phyloP scores from a whole-genome alignment of 345 rosid species.

The Noccaea bulbosa region DNA sequence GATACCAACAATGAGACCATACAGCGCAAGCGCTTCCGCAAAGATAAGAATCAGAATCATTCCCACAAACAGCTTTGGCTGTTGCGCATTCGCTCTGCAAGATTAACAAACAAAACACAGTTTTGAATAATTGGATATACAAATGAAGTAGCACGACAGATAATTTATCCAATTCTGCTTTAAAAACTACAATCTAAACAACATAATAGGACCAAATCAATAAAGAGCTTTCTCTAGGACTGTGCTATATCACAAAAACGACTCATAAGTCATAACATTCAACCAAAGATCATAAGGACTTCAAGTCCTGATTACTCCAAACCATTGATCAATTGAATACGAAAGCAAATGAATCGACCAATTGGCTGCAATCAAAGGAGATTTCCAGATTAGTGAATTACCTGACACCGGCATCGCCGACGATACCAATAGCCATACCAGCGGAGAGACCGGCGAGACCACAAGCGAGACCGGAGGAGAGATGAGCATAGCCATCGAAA shows the following conservation, averaged over 20 bases:
- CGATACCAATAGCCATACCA: constrained; percentile 48
- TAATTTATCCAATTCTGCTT: background rate
- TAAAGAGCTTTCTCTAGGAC: background rate
- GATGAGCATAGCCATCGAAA: constrained; percentile 74
- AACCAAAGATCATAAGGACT: background rate
- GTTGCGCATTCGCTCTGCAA: constrained; percentile 88
- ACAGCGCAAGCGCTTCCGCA: constrained; percentile 91
- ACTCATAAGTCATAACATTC: background rate
- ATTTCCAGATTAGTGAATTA: background rate
- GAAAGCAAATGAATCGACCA: background rate
- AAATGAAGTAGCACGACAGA: background rate
- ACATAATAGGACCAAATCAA: background rate
- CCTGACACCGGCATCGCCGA: constrained; percentile 45
- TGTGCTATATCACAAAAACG: background rate
- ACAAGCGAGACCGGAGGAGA: constrained; percentile 59
- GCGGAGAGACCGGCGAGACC: constrained; percentile 44
- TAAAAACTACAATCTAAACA: background rate
- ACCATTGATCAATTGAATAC: background rate
- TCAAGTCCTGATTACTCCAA: background rate
- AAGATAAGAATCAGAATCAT: constrained; percentile 94
- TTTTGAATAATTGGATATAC: background rate
- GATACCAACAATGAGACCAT: constrained; percentile 88
- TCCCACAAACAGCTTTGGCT: constrained; percentile 87
- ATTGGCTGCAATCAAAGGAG: background rate
- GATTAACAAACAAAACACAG: background rate